Percentiles rank a stretch among this genome's conserved stretches.
These are phyloP conservation scores for Coemansia sp. DNA, from an alignment of 192 early-diverging fungal species.

Conservation along the genomic window DNA sequence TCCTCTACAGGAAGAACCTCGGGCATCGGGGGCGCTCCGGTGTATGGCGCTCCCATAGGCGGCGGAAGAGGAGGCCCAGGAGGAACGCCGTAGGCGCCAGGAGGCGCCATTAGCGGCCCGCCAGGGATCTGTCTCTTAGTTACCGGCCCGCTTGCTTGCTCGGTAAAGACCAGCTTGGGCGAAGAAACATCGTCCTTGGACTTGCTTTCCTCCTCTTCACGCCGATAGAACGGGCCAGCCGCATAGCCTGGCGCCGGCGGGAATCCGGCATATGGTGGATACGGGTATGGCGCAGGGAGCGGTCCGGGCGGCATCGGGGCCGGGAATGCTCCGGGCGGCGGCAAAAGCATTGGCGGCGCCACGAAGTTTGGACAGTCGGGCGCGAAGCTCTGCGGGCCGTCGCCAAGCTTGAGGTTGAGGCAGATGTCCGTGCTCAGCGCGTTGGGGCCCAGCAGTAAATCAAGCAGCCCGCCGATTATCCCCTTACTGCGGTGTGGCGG, in stretches of 20 bases:
- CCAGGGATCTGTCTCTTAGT: conserved; percentile 22
- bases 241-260: conserved; percentile 7
- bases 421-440: conserved; percentile 42
- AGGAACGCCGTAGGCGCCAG: conserved; percentile 6
- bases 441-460: conserved; percentile 46
- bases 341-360: conserved; percentile 35
- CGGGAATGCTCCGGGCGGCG: conserved; percentile 34
- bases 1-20: conserved; percentile 5
- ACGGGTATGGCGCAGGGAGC: conserved; percentile 6
- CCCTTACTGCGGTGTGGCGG: conserved; percentile 45
- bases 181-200: conserved; percentile 1
- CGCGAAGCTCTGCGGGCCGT: conserved; percentile 44
- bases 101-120: neutral
- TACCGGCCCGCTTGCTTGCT: neutral
- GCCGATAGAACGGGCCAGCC: conserved; percentile 18
- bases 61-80: neutral
- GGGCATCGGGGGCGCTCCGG: neutral
- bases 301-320: conserved; percentile 12
- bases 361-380: conserved; percentile 43
- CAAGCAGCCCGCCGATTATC: conserved; percentile 36
- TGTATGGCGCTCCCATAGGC: neutral
- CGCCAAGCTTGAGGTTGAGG: conserved; percentile 48
- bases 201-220: neutral
- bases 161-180: conserved; percentile 21
- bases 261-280: conserved; percentile 6